Evolutionary conservation across 2,329 filamentous ascomycete species (phyloP).

Genomic region (Calonectria honghensis): DNA sequence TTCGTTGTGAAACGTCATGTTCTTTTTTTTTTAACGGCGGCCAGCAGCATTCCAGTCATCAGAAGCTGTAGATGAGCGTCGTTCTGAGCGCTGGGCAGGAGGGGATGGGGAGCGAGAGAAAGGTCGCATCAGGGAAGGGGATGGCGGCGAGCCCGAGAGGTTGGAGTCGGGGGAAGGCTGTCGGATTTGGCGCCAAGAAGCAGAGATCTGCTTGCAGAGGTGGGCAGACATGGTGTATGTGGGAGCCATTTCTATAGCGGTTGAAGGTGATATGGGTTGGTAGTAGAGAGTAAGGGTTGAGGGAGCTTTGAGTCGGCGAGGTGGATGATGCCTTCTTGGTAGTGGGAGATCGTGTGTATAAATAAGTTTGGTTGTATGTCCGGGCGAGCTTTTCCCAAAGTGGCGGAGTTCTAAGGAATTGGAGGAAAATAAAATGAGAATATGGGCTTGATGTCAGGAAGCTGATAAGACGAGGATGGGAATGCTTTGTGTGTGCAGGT

Average conservation of each 20-base stretch:
- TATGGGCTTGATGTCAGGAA: background rate
- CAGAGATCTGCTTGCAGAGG: slow-evolving; percentile 76
- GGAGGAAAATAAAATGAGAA: background rate
- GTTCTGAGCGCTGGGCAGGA: slow-evolving; percentile 52
- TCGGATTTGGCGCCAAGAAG: slow-evolving; percentile 73
- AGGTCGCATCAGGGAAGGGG: slow-evolving; percentile 51
- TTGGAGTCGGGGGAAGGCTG: slow-evolving; percentile 62
- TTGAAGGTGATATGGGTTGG: slow-evolving; percentile 30
- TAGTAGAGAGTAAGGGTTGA: slow-evolving; percentile 5
- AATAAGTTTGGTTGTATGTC: slow-evolving; percentile 28
- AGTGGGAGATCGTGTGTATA: slow-evolving; percentile 2
- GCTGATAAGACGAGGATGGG: background rate
- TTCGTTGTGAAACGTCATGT: background rate
- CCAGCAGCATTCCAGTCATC: slow-evolving; percentile 51
- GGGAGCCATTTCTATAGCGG: slow-evolving; percentile 68
- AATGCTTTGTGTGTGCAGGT: slow-evolving; percentile 30
- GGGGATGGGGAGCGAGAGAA: slow-evolving; percentile 54
- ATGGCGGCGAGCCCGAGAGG: slow-evolving; percentile 55
- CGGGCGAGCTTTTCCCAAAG: background rate
- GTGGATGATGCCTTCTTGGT: background rate
- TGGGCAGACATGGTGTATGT: slow-evolving; percentile 78
- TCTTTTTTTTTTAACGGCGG: slow-evolving; percentile 43
- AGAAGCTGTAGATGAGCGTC: slow-evolving; percentile 52
- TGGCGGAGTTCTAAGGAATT: background rate
- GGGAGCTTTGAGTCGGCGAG: background rate